These are phyloP conservation scores for Candida awuae DNA, from an alignment of 805 yeast species.

Conservation along the genomic window DNA sequence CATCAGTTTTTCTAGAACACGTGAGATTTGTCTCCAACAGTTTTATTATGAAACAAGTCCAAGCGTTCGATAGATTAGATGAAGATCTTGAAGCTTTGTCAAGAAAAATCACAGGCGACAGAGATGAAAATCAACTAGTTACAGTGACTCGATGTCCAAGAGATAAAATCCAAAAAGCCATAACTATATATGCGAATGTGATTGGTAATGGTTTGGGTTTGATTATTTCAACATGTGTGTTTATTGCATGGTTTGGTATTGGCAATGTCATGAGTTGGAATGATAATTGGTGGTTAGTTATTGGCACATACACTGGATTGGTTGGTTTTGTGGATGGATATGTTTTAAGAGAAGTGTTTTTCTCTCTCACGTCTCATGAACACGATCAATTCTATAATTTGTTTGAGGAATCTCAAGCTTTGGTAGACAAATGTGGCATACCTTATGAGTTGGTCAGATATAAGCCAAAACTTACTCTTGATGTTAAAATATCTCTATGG, in stretches of 20 bases:
- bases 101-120: constrained; percentile 2
- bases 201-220: constrained; percentile 38
- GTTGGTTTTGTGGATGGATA: constrained; percentile 38
- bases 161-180: constrained; percentile 11
- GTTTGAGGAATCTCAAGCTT: constrained; percentile 27
- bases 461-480: neutral
- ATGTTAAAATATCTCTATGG: constrained; percentile 12
- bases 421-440: constrained; percentile 25
- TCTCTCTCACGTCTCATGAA: constrained; percentile 20
- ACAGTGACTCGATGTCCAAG: constrained; percentile 22
- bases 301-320: constrained; percentile 40
- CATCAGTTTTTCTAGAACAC: constrained; percentile 33
- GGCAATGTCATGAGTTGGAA: constrained; percentile 32
- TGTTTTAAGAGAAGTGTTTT: constrained; percentile 32
- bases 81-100: constrained; percentile 21
- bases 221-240: constrained; percentile 26
- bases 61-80: constrained; percentile 22
- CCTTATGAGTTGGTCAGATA: constrained; percentile 12
- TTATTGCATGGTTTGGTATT: constrained; percentile 31
- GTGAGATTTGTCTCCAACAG: constrained; percentile 32
- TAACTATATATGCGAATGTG: constrained; percentile 32
- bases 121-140: constrained; percentile 21
- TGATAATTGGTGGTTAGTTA: constrained; percentile 39
- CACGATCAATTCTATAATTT: constrained; percentile 22
- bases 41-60: constrained; percentile 19